Evolutionary conservation across 257 asterid species (phyloP).

Genomic region (Buddleja alternifolia): DNA sequence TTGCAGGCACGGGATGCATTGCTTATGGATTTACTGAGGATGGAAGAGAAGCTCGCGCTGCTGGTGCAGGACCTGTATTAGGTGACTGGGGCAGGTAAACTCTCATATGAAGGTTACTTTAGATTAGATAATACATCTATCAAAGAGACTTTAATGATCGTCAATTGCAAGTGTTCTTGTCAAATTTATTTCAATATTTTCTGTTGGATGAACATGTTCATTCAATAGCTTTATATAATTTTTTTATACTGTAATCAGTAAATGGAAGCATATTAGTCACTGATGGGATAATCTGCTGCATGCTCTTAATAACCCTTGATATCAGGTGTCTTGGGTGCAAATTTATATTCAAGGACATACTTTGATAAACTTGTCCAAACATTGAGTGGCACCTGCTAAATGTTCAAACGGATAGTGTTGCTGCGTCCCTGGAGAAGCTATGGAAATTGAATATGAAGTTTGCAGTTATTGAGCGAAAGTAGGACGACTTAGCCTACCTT

Average conservation of each 20-base stretch:
- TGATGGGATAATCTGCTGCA: slow-evolving; percentile 22
- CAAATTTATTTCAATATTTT: slow-evolving; percentile 15
- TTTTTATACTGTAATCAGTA: not conserved
- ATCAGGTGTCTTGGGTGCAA: not conserved
- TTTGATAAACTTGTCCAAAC: not conserved
- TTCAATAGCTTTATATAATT: not conserved
- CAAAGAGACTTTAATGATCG: slow-evolving; percentile 6
- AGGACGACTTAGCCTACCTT: not conserved
- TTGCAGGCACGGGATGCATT: slow-evolving; percentile 97
- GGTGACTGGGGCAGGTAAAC: slow-evolving; percentile 99
- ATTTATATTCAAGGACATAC: slow-evolving; percentile 7
- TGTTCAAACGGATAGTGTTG: slow-evolving; percentile 10
- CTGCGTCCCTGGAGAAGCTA: slow-evolving; percentile 1
- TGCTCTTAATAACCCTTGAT: slow-evolving; percentile 5
- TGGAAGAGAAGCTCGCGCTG: slow-evolving; percentile 93
- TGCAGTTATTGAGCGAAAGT: slow-evolving; percentile 18
- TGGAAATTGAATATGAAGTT: slow-evolving; percentile 19
- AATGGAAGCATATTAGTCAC: slow-evolving; percentile 5
- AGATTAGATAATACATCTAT: slow-evolving; percentile 2
- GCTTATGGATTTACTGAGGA: slow-evolving; percentile 92
- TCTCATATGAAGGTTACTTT: slow-evolving; percentile 16
- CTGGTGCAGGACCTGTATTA: slow-evolving; percentile 96
- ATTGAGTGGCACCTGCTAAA: slow-evolving; percentile 12
- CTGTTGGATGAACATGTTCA: slow-evolving; percentile 10
- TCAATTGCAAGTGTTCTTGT: not conserved